Base-by-base conservation (phyloP, 768 basidiomycete species). In the Leccinum sublutescens region DNA sequence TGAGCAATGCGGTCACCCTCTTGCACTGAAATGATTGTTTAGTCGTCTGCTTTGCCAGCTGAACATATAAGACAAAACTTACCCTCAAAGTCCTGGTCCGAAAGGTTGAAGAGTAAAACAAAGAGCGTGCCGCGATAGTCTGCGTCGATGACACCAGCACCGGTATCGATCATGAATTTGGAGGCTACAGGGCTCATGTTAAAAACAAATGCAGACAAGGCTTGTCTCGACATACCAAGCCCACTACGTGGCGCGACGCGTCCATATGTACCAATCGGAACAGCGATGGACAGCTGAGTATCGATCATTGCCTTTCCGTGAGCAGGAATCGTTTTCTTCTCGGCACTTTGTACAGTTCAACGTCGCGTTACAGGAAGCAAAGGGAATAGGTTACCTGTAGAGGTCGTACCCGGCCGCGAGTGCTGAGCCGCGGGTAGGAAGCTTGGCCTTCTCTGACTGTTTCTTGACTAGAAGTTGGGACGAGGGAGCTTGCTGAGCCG, bases 121-220 rank as follows among this genome's bases (percentile, higher is more conserved):
- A 89, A 94, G 50, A 99, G 84, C 12, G 86, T 78, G 21, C 97
- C 97, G 55, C 97, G 82, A 74, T 99, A 98, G 73, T 99, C 97
- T 7, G 93, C 92, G 63, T 99, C 97, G 53, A 99, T 84, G 7
- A 99, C 97, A 21, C 96, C 97, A 11, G 97, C 97, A 2, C 97
- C 97, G 1, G 96, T 98, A 70, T 95, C 92, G 59, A 98, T 98
- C 86, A 93, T 94, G 73, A 93, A 95, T 71, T 99, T 99, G 15
- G 91, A 91, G 19, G 97, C 97, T 97, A 62, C 17, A 62, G 45
- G 15, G 59, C 29, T 51, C 27, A 55, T 23, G 17, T 54, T 27
- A 55, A 8, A 52, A 51, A 45, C 38, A 34, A 21, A 56, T 4
- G 19, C 55, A 48, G 31, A 23, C n/a, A 50, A 33, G 52, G 33